These are phyloP conservation scores for Colletotrichum sp. DNA, from an alignment of 2,329 filamentous ascomycete species.

Conservation along the genomic window DNA sequence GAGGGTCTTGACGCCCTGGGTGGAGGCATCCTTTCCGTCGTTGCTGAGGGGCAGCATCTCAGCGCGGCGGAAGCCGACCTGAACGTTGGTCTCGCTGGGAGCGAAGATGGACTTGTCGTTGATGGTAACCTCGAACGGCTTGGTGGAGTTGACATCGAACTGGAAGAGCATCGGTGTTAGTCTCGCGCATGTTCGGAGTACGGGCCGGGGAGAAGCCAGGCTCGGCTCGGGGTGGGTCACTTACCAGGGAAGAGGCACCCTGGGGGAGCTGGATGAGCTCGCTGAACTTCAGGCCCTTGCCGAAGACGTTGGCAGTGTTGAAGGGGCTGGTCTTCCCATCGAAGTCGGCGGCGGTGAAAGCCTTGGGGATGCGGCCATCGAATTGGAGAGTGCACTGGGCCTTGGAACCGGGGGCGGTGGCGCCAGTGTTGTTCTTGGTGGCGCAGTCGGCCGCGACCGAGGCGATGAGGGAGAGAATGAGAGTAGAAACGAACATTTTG, in stretches of 20 bases:
- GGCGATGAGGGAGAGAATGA: slow-evolving; percentile 13
- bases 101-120: slow-evolving; percentile 64
- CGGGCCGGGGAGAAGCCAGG: background rate
- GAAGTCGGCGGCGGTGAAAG: slow-evolving; percentile 42
- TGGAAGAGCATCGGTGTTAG: background rate
- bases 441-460: slow-evolving; percentile 3
- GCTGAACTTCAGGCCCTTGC: slow-evolving; percentile 55
- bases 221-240: slow-evolving; percentile 20
- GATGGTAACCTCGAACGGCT: slow-evolving; percentile 59
- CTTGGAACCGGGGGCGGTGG: background rate
- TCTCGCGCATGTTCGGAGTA: background rate
- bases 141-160: slow-evolving; percentile 48
- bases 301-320: slow-evolving; percentile 57
- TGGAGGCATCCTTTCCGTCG: slow-evolving; percentile 55
- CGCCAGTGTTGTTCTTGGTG: slow-evolving; percentile 10
- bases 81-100: slow-evolving; percentile 50
- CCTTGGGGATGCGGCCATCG: slow-evolving; percentile 49
- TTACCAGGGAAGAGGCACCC: slow-evolving; percentile 41
- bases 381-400: slow-evolving; percentile 45
- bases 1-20: slow-evolving; percentile 61
- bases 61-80: slow-evolving; percentile 65
- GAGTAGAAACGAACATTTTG: slow-evolving; percentile 15
- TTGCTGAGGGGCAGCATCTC: slow-evolving; percentile 59
- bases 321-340: slow-evolving; percentile 51
- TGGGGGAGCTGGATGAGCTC: slow-evolving; percentile 53